Conservation (phyloP, 2,329 filamentous ascomycete genomes). For the Helicocarpus griseus region DNA sequence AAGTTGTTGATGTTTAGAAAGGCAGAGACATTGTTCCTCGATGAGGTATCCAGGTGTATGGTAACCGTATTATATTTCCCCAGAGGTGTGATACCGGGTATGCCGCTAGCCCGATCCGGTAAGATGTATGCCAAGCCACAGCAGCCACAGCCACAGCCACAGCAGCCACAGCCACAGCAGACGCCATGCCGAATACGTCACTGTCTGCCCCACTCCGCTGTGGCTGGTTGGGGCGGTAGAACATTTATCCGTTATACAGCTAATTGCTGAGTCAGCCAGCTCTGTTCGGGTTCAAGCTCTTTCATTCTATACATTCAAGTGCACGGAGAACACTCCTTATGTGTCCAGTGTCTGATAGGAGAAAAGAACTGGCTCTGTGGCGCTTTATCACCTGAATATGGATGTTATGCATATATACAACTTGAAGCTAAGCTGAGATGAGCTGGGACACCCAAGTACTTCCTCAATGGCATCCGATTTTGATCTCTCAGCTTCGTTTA, state of each 20-base stretch:
- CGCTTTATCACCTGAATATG: not conserved
- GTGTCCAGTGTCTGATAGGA: not conserved
- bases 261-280: not conserved
- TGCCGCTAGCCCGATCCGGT: too few relatives aligned
- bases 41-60: too few relatives aligned
- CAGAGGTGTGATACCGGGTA: too few relatives aligned
- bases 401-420: not conserved
- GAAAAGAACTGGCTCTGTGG: not conserved
- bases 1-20: too few relatives aligned
- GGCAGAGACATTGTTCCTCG: too few relatives aligned
- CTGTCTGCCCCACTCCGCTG: not conserved
- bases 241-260: not conserved
- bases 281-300: not conserved
- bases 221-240: too few relatives aligned
- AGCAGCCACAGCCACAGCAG: not conserved
- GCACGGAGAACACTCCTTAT: not conserved
- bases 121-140: too few relatives aligned
- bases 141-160: too few relatives aligned
- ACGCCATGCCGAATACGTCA: slow-evolving; percentile 1
- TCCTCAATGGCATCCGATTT: slow-evolving; percentile 32
- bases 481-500: slow-evolving; percentile 43
- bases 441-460: not conserved
- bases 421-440: not conserved
- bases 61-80: too few relatives aligned
- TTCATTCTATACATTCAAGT: too few relatives aligned